Conservation (phyloP, 1,284 basidiomycete genomes). For the Trametes pubescens region DNA sequence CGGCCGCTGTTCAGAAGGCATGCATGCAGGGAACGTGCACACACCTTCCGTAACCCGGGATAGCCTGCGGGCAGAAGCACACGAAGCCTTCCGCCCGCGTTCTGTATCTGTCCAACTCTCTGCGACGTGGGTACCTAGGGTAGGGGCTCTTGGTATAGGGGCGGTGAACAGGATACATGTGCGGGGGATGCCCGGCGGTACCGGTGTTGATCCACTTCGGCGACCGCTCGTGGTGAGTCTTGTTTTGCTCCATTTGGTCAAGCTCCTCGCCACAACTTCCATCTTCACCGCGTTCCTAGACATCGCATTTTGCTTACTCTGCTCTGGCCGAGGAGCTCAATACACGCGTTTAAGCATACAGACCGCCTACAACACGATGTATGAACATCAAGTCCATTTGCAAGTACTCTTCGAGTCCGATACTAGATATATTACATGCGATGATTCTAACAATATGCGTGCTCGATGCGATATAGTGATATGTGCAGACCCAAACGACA, state of each 20-base stretch:
- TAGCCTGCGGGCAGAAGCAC: not conserved
- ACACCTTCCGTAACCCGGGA: not conserved
- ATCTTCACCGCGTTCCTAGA: too few species aligned
- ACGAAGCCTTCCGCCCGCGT: not conserved
- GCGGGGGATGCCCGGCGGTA: not conserved
- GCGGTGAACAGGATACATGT: not conserved
- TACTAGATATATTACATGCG: conserved; percentile 24
- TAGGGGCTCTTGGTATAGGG: not conserved
- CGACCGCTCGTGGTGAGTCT: not conserved
- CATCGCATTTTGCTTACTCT: too few species aligned
- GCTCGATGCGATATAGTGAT: conserved; percentile 31
- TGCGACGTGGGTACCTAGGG: not conserved
- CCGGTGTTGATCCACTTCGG: not conserved
- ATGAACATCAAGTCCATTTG: not conserved
- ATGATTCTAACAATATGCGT: conserved; percentile 28
- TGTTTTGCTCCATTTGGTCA: conserved; percentile 1
- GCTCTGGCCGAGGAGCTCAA: too few species aligned
- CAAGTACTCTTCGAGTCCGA: conserved; percentile 3
- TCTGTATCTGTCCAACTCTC: conserved; percentile 9
- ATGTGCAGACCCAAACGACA: conserved; percentile 20
- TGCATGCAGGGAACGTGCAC: not conserved
- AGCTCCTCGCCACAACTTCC: not conserved
- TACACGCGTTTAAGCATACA: too few species aligned
- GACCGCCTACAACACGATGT: too few species aligned
- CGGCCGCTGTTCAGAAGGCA: not conserved